A percentile compares a stretch with the other conserved stretches of the same genome.
These are phyloP conservation scores for Xylaria palmicola DNA, from an alignment of 495 filamentous ascomycete species.

Conservation along the genomic window DNA sequence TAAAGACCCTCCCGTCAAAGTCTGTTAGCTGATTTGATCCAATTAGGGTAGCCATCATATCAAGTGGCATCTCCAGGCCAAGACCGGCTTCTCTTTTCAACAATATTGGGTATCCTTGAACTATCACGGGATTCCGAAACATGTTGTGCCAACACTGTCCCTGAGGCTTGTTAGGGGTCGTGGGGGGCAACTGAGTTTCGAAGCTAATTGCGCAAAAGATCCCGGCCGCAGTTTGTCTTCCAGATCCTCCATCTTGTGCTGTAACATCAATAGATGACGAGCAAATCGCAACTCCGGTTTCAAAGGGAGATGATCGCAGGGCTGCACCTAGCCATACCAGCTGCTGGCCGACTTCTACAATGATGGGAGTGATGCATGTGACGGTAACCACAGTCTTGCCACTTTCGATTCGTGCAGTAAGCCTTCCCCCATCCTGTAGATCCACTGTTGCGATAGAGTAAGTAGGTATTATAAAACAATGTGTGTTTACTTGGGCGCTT, in stretches of 20 bases:
- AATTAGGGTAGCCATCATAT: background rate
- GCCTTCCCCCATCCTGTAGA: background rate
- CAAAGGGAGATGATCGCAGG: background rate
- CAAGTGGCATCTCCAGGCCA: background rate
- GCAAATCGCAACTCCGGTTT: background rate
- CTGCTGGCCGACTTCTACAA: background rate
- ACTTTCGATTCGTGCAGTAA: background rate
- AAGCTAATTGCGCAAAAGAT: background rate
- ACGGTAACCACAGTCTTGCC: background rate
- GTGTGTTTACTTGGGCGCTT: background rate
- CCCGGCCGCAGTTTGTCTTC: background rate
- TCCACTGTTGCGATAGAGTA: background rate
- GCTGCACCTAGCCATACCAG: background rate
- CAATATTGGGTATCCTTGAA: constrained; percentile 34
- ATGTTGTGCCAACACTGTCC: constrained; percentile 40
- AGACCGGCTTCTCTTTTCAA: background rate
- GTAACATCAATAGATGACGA: background rate
- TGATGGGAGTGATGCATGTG: background rate
- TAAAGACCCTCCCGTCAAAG: constrained; percentile 13
- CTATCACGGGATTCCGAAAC: constrained; percentile 36
- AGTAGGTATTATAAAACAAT: background rate
- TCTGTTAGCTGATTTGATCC: background rate
- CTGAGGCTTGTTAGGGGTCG: background rate
- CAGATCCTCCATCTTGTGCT: background rate
- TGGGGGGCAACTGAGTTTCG: background rate